Percentiles rank a stretch among this genome's conserved stretches.
phyloP scores from a whole-genome alignment of 495 filamentous ascomycete species.

The Darksidea phi region DNA sequence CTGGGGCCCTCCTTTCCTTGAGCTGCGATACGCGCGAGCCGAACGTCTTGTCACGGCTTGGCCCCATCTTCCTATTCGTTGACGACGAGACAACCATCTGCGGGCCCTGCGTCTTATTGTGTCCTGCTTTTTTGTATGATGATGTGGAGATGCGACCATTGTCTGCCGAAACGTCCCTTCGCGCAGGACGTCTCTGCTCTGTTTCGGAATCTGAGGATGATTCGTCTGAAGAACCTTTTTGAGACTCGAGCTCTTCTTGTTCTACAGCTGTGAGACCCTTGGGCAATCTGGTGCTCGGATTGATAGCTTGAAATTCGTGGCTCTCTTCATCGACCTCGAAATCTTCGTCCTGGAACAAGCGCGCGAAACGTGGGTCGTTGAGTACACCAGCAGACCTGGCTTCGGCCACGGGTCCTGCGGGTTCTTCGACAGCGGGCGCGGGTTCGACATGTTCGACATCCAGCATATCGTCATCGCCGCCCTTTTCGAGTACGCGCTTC shows the following conservation, averaged over 20 bases:
- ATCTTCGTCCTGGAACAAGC: constrained; percentile 87
- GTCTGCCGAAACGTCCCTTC: constrained; percentile 21
- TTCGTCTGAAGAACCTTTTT: constrained; percentile 40
- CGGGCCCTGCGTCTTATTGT: constrained; percentile 47
- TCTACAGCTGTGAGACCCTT: constrained; percentile 68
- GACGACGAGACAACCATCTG: constrained; percentile 61
- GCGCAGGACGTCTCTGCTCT: constrained; percentile 39
- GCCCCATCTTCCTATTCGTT: constrained; percentile 39
- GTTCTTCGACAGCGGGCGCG: constrained; percentile 22
- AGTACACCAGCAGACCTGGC: constrained; percentile 54
- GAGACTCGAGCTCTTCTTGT: constrained; percentile 56
- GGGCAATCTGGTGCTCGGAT: constrained; percentile 68
- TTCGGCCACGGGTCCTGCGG: constrained; percentile 31
- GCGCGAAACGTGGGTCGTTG: constrained; percentile 78
- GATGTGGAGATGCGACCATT: constrained; percentile 64
- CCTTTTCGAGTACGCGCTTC: constrained; percentile 55
- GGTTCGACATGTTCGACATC: constrained; percentile 4
- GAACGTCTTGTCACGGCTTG: constrained; percentile 60
- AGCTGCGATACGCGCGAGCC: constrained; percentile 63
- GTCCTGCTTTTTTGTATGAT: constrained; percentile 57
- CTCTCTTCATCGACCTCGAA: constrained; percentile 91
- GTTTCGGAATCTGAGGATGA: constrained; percentile 38
- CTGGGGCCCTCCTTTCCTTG: constrained; percentile 46
- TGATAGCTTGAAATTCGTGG: constrained; percentile 79
- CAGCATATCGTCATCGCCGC: constrained; percentile 51